Evolutionary conservation across 176 grass and related monocot genomes (phyloP).

Genomic region (Thalia dealbata): DNA sequence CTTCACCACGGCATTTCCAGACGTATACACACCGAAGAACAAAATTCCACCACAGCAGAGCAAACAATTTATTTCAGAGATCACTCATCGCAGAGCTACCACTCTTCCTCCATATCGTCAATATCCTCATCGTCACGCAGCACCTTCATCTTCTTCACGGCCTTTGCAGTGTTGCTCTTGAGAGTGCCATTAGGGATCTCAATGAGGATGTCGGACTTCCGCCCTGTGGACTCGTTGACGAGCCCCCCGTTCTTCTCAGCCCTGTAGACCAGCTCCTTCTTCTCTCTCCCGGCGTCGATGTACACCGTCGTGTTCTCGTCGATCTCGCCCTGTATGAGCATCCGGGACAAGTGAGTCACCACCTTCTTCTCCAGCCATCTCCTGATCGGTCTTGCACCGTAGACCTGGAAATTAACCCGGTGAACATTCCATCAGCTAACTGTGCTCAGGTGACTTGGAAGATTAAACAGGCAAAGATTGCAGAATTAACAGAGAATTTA

Average conservation of each 20-base stretch:
- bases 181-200: constrained; percentile 40
- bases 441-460: background rate
- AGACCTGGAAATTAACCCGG: constrained; percentile 36
- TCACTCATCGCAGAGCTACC: too few species aligned
- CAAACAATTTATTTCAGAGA: too few species aligned
- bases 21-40: too few species aligned
- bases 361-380: constrained; percentile 84
- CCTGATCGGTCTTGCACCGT: constrained; percentile 66
- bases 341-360: constrained; percentile 73
- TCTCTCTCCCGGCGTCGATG: constrained; percentile 40
- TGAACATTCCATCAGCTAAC: background rate
- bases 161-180: constrained; percentile 18
- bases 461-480: background rate
- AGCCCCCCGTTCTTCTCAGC: constrained; percentile 55
- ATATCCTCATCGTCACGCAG: constrained; percentile 22
- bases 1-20: too few species aligned
- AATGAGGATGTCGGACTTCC: constrained; percentile 72
- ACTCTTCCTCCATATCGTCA: constrained; percentile 47
- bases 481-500: background rate
- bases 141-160: constrained; percentile 61
- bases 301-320: constrained; percentile 69
- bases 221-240: constrained; percentile 55
- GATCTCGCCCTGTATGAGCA: constrained; percentile 81
- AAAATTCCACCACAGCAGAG: too few species aligned
- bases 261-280: constrained; percentile 42